Percentiles rank a stretch among this genome's conserved stretches.
Evolutionary conservation across 2,329 filamentous ascomycete genomes (phyloP).

Genomic region (Aspergillus neoniger): DNA sequence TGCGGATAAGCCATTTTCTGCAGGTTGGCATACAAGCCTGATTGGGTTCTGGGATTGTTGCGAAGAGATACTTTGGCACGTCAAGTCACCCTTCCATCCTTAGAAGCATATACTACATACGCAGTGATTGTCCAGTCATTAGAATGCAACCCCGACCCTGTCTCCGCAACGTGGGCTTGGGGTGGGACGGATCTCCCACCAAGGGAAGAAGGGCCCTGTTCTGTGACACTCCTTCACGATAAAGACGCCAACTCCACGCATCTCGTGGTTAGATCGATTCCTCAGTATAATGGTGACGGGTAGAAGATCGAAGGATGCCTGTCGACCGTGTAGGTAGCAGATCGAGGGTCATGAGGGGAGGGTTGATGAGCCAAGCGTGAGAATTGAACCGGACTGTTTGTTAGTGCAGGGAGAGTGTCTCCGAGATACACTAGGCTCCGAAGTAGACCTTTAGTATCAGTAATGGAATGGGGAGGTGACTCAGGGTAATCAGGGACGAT

Average conservation of each 20-base stretch:
- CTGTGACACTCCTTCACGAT: not conserved
- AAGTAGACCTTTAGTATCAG: too few species aligned
- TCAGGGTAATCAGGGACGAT: constrained; percentile 1
- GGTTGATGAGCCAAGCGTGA: not conserved
- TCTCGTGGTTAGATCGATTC: too few species aligned
- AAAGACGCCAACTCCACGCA: too few species aligned
- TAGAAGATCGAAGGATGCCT: not conserved
- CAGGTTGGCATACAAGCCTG: not conserved
- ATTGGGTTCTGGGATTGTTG: not conserved
- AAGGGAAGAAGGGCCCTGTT: not conserved
- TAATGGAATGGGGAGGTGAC: not conserved
- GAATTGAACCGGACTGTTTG: not conserved
- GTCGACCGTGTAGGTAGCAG: not conserved
- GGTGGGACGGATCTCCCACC: not conserved
- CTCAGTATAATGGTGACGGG: not conserved
- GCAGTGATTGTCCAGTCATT: too few species aligned
- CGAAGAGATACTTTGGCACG: not conserved
- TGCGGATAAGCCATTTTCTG: not conserved
- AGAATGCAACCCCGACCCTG: not conserved
- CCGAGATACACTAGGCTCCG: not conserved
- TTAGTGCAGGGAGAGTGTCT: not conserved
- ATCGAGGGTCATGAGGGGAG: not conserved
- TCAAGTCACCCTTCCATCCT: not conserved
- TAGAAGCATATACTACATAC: not conserved
- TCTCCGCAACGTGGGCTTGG: not conserved